Evolutionary conservation across 176 grass and related monocot genomes (phyloP), one percentile per base, ranked within the genome.

Genomic region (Phoenix dactylifera): DNA sequence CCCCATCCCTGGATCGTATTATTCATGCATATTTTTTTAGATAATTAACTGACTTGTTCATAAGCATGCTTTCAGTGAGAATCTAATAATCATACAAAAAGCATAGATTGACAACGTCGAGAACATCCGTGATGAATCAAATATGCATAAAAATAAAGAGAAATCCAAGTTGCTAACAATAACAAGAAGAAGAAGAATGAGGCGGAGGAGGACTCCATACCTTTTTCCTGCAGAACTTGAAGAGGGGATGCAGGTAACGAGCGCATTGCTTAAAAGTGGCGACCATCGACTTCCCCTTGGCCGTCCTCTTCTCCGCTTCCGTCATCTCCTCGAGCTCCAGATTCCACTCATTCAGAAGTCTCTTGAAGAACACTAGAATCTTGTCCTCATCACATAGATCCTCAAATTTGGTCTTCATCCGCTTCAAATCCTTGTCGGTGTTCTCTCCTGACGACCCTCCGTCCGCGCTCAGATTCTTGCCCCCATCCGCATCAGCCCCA

Each of bases 201-300:
- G 1, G 5, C 10, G 32, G 7, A 35, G 32, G 32, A 35, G 32
- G 1, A 35, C 6, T 35, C 7, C 24, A 72, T 26, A 96, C 92
- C 83, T 96, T 90, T 62, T 90, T 96, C 57, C 87, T 81, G 80
- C 92, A 96, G 68, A 96, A 87, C 54, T 90, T 85, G 22, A 96
- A 96, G 50, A 96, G 51, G 20, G 83, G 92, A 59, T 81, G 87
- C 65, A 96, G 76, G 65, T 96, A 90, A 3, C 87, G 74, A 1
- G 87, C 87, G 2, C 92, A 96, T 54, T 96, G 92, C 75, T 90
- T 90, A 71, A 96, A 87, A 0, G 87, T 96, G 53, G 92, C 92
- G 62, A 96, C 78, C 68, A 87, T 81, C 0, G 84, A 90, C 63
- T 96, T 96, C 16, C 92, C 87, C 57, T 90, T 87, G 0, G 80